Percentiles rank a stretch among this genome's conserved stretches.
Evolutionary conservation across 2,329 filamentous ascomycete genomes (phyloP).

Genomic region (Aspergillus sp.): DNA sequence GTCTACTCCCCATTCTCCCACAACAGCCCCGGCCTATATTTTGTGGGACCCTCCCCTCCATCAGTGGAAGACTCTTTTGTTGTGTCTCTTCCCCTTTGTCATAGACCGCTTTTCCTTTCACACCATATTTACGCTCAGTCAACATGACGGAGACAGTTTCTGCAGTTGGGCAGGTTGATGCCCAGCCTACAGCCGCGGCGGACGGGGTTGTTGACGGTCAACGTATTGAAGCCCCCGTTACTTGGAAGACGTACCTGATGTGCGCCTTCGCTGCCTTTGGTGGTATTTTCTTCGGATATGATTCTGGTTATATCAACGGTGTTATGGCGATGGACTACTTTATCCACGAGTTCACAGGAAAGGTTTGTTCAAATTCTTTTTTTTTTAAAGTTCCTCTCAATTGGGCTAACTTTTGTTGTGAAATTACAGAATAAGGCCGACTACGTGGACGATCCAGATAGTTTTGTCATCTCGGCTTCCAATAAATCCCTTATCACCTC

Average conservation of each 20-base stretch:
- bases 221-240: conserved; percentile 60
- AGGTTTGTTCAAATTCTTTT: conserved; percentile 23
- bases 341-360: conserved; percentile 38
- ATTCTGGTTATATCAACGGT: conserved; percentile 57
- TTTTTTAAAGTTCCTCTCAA: neutral
- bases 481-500: conserved; percentile 67
- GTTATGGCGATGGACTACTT: conserved; percentile 54
- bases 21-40: neutral
- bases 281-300: conserved; percentile 62
- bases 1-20: neutral
- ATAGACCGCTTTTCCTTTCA: neutral
- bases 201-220: conserved; percentile 48
- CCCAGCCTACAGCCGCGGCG: conserved; percentile 21
- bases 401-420: neutral
- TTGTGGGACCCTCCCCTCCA: neutral
- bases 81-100: neutral
- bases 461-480: conserved; percentile 47
- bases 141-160: neutral
- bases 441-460: conserved; percentile 19
- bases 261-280: conserved; percentile 62
- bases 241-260: conserved; percentile 60
- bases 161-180: neutral
- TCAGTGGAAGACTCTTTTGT: neutral
- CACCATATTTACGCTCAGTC: neutral
- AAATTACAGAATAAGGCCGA: conserved; percentile 25